Evolutionary conservation across 495 filamentous ascomycete species (phyloP).

Genomic region (Penicillium cataractarum): DNA sequence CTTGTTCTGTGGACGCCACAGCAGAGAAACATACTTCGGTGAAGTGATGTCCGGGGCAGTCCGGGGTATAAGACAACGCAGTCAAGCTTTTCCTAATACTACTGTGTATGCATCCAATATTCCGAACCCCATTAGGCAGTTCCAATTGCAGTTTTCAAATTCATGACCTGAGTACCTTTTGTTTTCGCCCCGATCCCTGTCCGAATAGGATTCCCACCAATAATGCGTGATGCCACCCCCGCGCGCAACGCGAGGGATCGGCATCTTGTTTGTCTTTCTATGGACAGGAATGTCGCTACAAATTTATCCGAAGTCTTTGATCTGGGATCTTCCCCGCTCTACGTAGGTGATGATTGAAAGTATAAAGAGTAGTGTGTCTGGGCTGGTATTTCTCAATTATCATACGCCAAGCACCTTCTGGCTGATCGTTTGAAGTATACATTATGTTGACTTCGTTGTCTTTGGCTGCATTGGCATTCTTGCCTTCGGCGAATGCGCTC

Average conservation of each 20-base stretch:
- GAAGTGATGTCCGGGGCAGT: neutral
- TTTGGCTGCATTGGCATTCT: slow-evolving; percentile 21
- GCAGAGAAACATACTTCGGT: neutral
- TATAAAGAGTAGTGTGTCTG: slow-evolving; percentile 3
- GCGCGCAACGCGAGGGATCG: slow-evolving; percentile 15
- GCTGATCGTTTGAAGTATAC: neutral
- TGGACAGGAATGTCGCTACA: neutral
- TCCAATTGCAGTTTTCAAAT: neutral
- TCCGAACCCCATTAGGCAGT: slow-evolving; percentile 3
- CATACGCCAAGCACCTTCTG: no score
- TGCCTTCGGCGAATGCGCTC: slow-evolving; percentile 28
- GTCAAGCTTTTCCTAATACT: neutral
- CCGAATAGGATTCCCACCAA: neutral
- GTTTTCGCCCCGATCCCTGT: slow-evolving; percentile 8
- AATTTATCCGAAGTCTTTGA: slow-evolving; percentile 13
- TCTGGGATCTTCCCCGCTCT: slow-evolving; percentile 22
- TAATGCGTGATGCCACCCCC: slow-evolving; percentile 10
- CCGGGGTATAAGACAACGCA: neutral
- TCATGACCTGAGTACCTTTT: neutral
- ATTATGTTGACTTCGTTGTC: slow-evolving; percentile 18
- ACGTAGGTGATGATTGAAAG: neutral
- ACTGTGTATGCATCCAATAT: neutral
- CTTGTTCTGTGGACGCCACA: neutral
- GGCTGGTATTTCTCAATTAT: neutral
- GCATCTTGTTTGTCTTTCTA: slow-evolving; percentile 5